Conservation (phyloP, 1,284 basidiomycete species). For the Inonotus obliquus region DNA sequence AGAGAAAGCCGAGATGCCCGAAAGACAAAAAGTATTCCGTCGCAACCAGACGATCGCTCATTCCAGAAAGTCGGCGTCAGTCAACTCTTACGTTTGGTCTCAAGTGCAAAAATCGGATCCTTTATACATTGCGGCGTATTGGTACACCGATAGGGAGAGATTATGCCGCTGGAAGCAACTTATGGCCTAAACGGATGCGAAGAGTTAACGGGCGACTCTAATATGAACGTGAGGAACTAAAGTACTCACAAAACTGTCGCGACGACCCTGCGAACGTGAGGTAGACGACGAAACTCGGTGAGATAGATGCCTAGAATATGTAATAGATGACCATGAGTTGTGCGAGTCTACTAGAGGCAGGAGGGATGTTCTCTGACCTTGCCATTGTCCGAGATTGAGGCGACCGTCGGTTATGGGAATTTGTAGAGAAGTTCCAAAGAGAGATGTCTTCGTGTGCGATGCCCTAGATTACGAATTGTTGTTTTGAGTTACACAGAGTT, state of each 20-base stretch:
- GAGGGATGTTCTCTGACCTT: conserved; percentile 44
- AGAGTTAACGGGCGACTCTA: background rate
- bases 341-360: background rate
- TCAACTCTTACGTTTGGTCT: background rate
- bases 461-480: conserved; percentile 43
- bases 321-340: background rate
- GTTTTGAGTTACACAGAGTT: background rate
- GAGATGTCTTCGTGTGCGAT: conserved; percentile 86
- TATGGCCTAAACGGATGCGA: background rate
- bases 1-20: conserved; percentile 13
- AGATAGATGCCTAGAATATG: conserved; percentile 65
- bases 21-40: background rate
- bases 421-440: conserved; percentile 78
- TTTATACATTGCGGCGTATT: background rate
- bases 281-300: conserved; percentile 69
- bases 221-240: background rate
- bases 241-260: conserved; percentile 73
- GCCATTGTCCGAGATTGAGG: conserved; percentile 89
- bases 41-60: background rate
- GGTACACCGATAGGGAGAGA: background rate
- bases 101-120: background rate
- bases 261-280: conserved; percentile 67
- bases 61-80: background rate
- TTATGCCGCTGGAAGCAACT: background rate
- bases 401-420: conserved; percentile 82